Conservation (phyloP, 495 filamentous ascomycete genomes). For the Aspergillus avenaceus region DNA sequence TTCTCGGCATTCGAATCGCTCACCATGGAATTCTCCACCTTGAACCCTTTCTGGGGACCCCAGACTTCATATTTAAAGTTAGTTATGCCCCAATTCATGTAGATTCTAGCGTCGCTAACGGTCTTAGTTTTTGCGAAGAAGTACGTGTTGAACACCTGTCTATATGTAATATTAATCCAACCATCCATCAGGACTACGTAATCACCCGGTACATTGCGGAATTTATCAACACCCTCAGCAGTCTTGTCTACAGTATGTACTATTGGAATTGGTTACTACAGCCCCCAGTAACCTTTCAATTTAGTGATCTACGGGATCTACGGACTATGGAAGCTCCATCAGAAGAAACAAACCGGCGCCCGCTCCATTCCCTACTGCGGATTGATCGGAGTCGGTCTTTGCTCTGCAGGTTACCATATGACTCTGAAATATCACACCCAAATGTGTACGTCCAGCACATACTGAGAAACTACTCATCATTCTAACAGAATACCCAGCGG, state of each 20-base stretch:
- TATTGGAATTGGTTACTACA: not conserved
- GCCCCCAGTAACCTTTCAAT: not conserved
- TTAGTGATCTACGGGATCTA: constrained; percentile 33
- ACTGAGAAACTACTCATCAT: not conserved
- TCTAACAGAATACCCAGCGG: constrained; percentile 10
- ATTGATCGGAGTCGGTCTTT: constrained; percentile 54
- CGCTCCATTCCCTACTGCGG: constrained; percentile 43
- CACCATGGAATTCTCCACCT: no score
- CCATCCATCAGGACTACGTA: constrained; percentile 42
- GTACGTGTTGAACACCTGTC: not conserved
- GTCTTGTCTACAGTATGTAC: constrained; percentile 37
- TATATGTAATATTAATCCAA: not conserved
- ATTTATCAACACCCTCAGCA: constrained; percentile 54
- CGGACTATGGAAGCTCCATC: constrained; percentile 26
- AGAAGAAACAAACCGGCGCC: constrained; percentile 11
- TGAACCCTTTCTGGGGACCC: no score
- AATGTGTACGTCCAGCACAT: constrained; percentile 35
- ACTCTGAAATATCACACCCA: constrained; percentile 51
- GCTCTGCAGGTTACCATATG: constrained; percentile 48
- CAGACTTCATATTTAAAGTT: no score
- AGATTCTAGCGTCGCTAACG: no score
- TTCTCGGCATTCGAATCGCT: no score
- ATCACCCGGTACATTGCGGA: constrained; percentile 52
- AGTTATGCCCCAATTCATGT: no score
- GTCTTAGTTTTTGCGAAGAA: constrained; percentile 19